Evolutionary conservation across 495 filamentous ascomycete species (phyloP).

Genomic region (Diplogelasinospora grovesii): DNA sequence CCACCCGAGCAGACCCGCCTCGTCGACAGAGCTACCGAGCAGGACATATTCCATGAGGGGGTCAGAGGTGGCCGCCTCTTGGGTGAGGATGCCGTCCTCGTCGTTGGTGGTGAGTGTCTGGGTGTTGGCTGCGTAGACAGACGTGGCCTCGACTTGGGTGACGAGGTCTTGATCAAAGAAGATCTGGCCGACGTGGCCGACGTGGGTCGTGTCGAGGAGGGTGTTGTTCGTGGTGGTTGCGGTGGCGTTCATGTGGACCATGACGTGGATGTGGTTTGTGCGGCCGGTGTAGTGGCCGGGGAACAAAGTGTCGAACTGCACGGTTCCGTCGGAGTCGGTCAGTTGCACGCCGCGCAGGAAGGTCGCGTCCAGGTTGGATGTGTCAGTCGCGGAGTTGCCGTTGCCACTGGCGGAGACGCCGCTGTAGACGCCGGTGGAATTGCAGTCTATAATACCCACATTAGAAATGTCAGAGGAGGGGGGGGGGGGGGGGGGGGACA

Average conservation of each 20-base stretch:
- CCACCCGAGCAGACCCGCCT: conserved; percentile 51
- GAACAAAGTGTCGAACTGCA: conserved; percentile 46
- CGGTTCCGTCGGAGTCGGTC: conserved; percentile 42
- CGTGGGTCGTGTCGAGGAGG: conserved; percentile 36
- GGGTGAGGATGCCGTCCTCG: conserved; percentile 37
- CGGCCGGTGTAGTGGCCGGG: conserved; percentile 51
- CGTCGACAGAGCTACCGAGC: conserved; percentile 47
- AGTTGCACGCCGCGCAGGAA: conserved; percentile 47
- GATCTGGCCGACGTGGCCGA: conserved; percentile 55
- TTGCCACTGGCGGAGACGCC: conserved; percentile 44
- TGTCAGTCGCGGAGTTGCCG: conserved; percentile 41
- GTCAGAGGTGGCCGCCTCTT: conserved; percentile 40
- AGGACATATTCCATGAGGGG: conserved; percentile 49
- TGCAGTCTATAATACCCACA: conserved; percentile 30
- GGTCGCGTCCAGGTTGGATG: conserved; percentile 40
- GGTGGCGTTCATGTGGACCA: conserved; percentile 41
- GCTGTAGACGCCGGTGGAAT: conserved; percentile 47
- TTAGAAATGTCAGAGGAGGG: conserved; percentile 39
- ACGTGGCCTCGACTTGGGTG: conserved; percentile 45
- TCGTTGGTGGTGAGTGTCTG: conserved; percentile 45
- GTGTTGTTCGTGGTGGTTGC: conserved; percentile 39
- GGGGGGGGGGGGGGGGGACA: conserved; percentile 36
- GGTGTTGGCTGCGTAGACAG: conserved; percentile 51
- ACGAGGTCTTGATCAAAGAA: conserved; percentile 58
- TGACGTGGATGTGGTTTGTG: conserved; percentile 37